Evolutionary conservation across 2,329 filamentous ascomycete genomes (phyloP), one percentile per base, ranked within the genome.

Genomic region (Magnaporthales sp.): DNA sequence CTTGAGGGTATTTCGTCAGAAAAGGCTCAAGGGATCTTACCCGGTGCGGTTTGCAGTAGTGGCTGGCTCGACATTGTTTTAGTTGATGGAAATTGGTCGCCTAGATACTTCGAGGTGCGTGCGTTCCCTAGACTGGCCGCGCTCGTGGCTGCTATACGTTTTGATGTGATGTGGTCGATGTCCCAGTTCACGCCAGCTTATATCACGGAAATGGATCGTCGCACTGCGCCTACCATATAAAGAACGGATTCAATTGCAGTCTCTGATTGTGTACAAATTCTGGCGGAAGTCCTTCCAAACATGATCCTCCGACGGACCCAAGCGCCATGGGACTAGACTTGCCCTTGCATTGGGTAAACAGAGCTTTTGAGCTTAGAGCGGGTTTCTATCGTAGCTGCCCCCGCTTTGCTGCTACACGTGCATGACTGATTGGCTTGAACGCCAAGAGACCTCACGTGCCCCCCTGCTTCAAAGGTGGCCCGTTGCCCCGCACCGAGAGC

Each of bases 11-110:
- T 58, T 65, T 69, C 68, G 66, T 65, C 19, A 24, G 54, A 64
- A n/a, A 58, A 68, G 62, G 66, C 64, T 51, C 38, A 51, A 51
- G 19, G 2, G 30, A 26, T 38, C 68, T 30, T 84, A 96, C 93
- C 93, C 71, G 93, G 93, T 65, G 93, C 90, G 65, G 92, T 94
- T 77, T 97, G 93, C 72, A 99, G 91, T 68, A 99, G 91, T 75
- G 95, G 95, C 81, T 97, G 94, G 77, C 89, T 93, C 70, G 95
- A 99, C 95, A 99, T 98, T 75, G 71, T 84, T 65, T 65, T 66
- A 32, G 15, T 38, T 67, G 38, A 32, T 63, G 58, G 10, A 32
- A 22, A 29, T 24, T 10, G 8, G 63, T n/a, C 13, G 26, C n/a
- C 8, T 15, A 27, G 26, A 27, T 29, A 10, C 13, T 26, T 60